A percentile compares a stretch with the other conserved stretches of the same genome.
phyloP scores from a whole-genome alignment of 176 grass and related monocot genomes.

The Pharus latifolius region DNA sequence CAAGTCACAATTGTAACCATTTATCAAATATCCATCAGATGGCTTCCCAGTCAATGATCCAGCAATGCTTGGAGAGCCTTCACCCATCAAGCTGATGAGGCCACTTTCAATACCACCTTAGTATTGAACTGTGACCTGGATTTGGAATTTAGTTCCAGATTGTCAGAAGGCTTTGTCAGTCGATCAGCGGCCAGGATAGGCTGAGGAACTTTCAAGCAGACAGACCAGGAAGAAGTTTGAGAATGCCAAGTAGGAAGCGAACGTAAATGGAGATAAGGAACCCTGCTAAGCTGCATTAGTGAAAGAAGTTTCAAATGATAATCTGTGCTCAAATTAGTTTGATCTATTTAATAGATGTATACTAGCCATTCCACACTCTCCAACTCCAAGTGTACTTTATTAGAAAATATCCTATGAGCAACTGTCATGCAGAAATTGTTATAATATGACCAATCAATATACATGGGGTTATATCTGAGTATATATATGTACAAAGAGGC shows the following conservation, averaged over 20 bases:
- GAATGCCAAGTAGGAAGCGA: slow-evolving; percentile 91
- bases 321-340: neutral
- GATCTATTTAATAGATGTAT: neutral
- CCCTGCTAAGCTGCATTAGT: slow-evolving; percentile 62
- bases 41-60: slow-evolving; percentile 47
- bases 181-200: slow-evolving; percentile 35
- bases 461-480: no score
- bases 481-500: no score
- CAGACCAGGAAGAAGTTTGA: slow-evolving; percentile 82
- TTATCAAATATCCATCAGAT: slow-evolving; percentile 35
- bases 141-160: slow-evolving; percentile 36
- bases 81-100: slow-evolving; percentile 76
- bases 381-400: slow-evolving; percentile 65
- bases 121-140: slow-evolving; percentile 61
- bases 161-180: slow-evolving; percentile 26
- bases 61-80: slow-evolving; percentile 57
- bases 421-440: slow-evolving; percentile 88
- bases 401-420: slow-evolving; percentile 83
- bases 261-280: slow-evolving; percentile 65
- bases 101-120: slow-evolving; percentile 76
- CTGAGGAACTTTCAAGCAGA: slow-evolving; percentile 74
- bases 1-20: slow-evolving; percentile 76
- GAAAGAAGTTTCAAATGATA: slow-evolving; percentile 11
- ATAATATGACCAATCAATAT: no score
- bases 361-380: slow-evolving; percentile 59